These are phyloP conservation scores for Sporothrix protearum DNA, from an alignment of 2,329 filamentous ascomycete species.

Conservation along the genomic window DNA sequence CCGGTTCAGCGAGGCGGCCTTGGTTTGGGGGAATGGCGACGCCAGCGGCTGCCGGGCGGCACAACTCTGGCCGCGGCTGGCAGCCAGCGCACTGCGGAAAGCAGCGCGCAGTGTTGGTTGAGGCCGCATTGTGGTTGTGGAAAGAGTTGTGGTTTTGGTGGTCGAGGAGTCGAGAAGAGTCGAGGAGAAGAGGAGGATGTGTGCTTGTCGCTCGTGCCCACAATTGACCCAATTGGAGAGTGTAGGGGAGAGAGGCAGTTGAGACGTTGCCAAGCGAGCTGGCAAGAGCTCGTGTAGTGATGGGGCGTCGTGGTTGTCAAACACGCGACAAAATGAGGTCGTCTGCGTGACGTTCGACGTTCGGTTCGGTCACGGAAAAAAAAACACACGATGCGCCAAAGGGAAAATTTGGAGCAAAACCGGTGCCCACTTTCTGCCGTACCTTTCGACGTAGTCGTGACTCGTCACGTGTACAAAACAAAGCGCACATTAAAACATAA, in stretches of 20 bases:
- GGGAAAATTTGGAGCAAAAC: constrained; percentile 5
- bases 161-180: too few species aligned
- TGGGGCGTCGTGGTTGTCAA: neutral
- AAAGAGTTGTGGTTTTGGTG: too few species aligned
- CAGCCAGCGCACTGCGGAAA: neutral
- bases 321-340: neutral
- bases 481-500: neutral
- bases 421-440: constrained; percentile 10
- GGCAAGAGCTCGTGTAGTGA: too few species aligned
- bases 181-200: too few species aligned
- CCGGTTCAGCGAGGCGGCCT: neutral
- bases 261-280: neutral
- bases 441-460: neutral
- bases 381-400: constrained; percentile 5
- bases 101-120: constrained; percentile 17
- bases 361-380: neutral
- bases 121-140: constrained; percentile 11
- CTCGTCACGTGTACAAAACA: neutral
- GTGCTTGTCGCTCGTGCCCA: neutral
- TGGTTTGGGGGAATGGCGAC: neutral
- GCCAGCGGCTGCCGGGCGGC: neutral
- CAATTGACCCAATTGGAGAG: neutral
- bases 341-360: too few species aligned
- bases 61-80: neutral
- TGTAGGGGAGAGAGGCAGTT: too few species aligned